A percentile compares a stretch with the other conserved stretches of the same genome.
These are phyloP conservation scores for Neophaeococcomyces aloes DNA, from an alignment of 2,329 filamentous ascomycete species.

Conservation along the genomic window DNA sequence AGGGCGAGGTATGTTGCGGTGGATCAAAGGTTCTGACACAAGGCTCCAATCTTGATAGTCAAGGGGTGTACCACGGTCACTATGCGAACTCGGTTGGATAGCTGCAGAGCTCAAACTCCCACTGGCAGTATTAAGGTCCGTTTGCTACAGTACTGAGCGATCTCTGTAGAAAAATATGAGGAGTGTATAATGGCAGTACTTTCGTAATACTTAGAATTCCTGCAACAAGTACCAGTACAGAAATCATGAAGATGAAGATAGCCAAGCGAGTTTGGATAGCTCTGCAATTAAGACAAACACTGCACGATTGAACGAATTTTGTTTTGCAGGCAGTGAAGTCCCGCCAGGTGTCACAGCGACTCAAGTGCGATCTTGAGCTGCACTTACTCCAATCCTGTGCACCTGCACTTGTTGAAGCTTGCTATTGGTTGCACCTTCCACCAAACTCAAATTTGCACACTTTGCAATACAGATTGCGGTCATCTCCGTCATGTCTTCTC, in stretches of 20 bases:
- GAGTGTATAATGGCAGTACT: no score
- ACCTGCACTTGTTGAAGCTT: not conserved
- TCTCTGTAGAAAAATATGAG: no score
- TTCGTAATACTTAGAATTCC: no score
- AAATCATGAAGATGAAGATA: no score
- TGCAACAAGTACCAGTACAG: no score
- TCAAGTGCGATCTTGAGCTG: not conserved
- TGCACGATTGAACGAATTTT: no score
- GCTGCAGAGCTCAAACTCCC: constrained; percentile 1
- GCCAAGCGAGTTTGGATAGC: no score
- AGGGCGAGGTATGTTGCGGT: not conserved
- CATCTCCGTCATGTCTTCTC: constrained; percentile 1
- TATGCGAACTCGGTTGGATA: constrained; percentile 1
- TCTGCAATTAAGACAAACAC: no score
- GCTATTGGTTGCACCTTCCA: constrained; percentile 1
- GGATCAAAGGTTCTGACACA: not conserved
- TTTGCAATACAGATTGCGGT: not conserved
- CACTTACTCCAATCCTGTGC: not conserved
- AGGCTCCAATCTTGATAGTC: no score
- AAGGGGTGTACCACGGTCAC: not conserved
- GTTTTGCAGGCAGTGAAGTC: not conserved
- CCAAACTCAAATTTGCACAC: not conserved
- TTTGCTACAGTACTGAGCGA: constrained; percentile 7
- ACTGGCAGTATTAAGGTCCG: not conserved
- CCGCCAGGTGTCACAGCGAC: not conserved